Evolutionary conservation across 345 rosid species (phyloP).

Genomic region (Carallia brachiata): DNA sequence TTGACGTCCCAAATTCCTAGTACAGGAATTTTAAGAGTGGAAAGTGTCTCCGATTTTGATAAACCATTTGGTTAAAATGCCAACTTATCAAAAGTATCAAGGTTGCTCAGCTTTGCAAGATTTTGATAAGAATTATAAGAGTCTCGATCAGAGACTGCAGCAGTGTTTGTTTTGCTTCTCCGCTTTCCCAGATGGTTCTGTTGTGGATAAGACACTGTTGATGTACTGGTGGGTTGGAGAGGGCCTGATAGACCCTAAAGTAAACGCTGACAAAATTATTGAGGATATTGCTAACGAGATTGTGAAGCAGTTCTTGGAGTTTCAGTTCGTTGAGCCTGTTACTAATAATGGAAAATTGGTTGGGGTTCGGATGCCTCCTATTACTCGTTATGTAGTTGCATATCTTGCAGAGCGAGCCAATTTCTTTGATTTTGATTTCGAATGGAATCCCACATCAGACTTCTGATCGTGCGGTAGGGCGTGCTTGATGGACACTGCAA

Average conservation of each 20-base stretch:
- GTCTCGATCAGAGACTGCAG: background rate
- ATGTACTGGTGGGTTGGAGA: slow-evolving; percentile 44
- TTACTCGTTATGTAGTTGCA: slow-evolving; percentile 27
- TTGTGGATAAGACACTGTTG: slow-evolving; percentile 18
- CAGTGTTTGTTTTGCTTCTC: slow-evolving; percentile 23
- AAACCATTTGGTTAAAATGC: background rate
- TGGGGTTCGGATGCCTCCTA: no score
- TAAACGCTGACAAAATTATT: no score
- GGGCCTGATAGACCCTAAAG: slow-evolving; percentile 15
- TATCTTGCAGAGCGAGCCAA: slow-evolving; percentile 12
- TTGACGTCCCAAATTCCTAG: background rate
- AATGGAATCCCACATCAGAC: slow-evolving; percentile 25
- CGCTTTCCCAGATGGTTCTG: slow-evolving; percentile 22
- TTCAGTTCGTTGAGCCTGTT: slow-evolving; percentile 38
- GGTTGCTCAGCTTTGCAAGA: no score
- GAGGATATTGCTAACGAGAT: background rate
- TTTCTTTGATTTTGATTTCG: slow-evolving; percentile 24
- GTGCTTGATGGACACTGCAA: slow-evolving; percentile 34
- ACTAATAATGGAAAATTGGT: background rate
- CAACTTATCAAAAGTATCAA: background rate
- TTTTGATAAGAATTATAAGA: background rate
- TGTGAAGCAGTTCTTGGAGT: background rate
- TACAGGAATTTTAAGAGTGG: background rate
- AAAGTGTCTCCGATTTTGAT: background rate
- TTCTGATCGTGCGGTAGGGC: slow-evolving; percentile 21